These are phyloP conservation scores for Fusarium brevicatenulatum DNA, from an alignment of 2,329 filamentous ascomycete species.

Conservation along the genomic window DNA sequence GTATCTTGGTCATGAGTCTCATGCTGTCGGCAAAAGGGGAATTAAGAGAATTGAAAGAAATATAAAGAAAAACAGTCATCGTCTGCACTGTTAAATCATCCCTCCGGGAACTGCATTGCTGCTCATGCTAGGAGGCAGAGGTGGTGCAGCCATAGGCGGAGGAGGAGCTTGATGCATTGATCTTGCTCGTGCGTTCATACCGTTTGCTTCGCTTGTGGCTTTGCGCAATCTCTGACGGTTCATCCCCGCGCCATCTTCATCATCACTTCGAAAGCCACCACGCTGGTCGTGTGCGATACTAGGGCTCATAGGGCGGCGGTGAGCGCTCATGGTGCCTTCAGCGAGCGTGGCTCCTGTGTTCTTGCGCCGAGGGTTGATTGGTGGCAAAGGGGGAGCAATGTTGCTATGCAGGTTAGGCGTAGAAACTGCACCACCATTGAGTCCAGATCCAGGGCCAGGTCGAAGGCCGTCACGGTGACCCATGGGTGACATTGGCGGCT, in stretches of 20 bases:
- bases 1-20: constrained; percentile 40
- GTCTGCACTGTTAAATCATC: constrained; percentile 53
- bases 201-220: constrained; percentile 54
- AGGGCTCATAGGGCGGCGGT: constrained; percentile 38
- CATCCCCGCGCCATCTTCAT: constrained; percentile 51
- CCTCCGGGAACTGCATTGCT: constrained; percentile 53
- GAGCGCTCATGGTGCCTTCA: constrained; percentile 36
- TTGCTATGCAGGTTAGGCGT: constrained; percentile 52
- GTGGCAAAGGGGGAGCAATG: constrained; percentile 62
- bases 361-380: constrained; percentile 67
- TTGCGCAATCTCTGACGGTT: constrained; percentile 57
- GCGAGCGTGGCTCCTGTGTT: constrained; percentile 52
- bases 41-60: constrained; percentile 31
- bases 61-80: constrained; percentile 11
- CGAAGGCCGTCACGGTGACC: constrained; percentile 52
- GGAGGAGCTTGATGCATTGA: constrained; percentile 42
- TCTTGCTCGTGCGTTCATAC: constrained; percentile 46
- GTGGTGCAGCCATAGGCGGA: constrained; percentile 42
- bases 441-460: constrained; percentile 49
- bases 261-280: constrained; percentile 51
- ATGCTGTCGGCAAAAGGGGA: constrained; percentile 17
- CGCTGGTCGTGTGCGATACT: constrained; percentile 40
- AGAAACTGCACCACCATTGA: constrained; percentile 47
- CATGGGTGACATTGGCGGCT: constrained; percentile 58
- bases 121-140: constrained; percentile 44